Conservation (phyloP, 2,329 filamentous ascomycete genomes). For the Dichotomopilus funicola region DNA sequence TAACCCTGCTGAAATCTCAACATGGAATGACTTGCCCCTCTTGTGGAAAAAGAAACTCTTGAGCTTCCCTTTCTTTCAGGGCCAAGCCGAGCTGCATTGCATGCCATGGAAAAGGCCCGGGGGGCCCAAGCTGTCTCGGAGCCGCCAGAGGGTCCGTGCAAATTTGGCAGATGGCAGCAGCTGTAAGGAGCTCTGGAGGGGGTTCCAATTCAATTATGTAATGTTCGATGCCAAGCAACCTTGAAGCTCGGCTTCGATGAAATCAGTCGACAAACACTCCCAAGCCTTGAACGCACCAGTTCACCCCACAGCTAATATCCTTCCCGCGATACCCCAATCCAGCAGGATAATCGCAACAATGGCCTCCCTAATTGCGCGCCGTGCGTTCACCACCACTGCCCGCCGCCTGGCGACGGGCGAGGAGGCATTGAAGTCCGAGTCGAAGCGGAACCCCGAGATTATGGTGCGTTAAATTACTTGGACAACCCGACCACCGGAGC, state of each 20-base stretch:
- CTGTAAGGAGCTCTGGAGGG: neutral
- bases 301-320: slow-evolving; percentile 13
- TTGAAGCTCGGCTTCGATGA: slow-evolving; percentile 17
- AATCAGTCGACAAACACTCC: slow-evolving; percentile 17
- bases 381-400: slow-evolving; percentile 48
- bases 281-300: slow-evolving; percentile 14
- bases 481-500: neutral
- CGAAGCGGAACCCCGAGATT: slow-evolving; percentile 48
- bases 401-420: slow-evolving; percentile 45
- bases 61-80: too few relatives aligned
- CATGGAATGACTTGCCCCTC: too few relatives aligned
- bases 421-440: slow-evolving; percentile 49
- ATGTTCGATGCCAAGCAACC: slow-evolving; percentile 12
- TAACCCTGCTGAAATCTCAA: too few relatives aligned
- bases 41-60: too few relatives aligned
- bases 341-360: slow-evolving; percentile 33
- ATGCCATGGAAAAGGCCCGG: neutral
- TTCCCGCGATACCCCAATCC: slow-evolving; percentile 4
- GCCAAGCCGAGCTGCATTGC: too few relatives aligned
- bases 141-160: neutral
- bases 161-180: slow-evolving; percentile 1
- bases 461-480: slow-evolving; percentile 34
- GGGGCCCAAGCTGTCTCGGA: neutral
- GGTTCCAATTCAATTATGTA: slow-evolving; percentile 9
- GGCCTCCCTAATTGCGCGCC: slow-evolving; percentile 51